These are phyloP conservation scores for Suillus hirtellus DNA, from an alignment of 768 basidiomycete genomes.

Conservation along the genomic window DNA sequence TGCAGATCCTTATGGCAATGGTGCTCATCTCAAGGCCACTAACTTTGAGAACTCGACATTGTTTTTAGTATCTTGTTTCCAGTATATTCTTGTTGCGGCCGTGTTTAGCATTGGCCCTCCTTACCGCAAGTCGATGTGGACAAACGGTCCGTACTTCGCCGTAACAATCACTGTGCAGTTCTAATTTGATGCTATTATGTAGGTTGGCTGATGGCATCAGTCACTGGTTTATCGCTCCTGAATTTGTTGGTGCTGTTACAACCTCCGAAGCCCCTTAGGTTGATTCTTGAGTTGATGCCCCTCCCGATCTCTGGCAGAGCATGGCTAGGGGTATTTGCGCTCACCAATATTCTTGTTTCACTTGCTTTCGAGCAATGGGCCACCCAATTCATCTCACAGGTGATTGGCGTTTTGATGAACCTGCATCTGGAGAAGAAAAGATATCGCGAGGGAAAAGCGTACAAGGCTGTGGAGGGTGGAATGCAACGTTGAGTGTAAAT, in stretches of 20 bases:
- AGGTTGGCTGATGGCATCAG: slow-evolving; percentile 84
- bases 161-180: slow-evolving; percentile 3
- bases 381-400: slow-evolving; percentile 52
- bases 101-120: slow-evolving; percentile 99
- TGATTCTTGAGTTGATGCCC: slow-evolving; percentile 74
- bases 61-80: slow-evolving; percentile 96
- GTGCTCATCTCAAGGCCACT: slow-evolving; percentile 73
- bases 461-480: slow-evolving; percentile 82
- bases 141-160: slow-evolving; percentile 67
- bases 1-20: slow-evolving; percentile 47
- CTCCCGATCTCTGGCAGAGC: slow-evolving; percentile 69
- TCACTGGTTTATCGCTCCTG: slow-evolving; percentile 67
- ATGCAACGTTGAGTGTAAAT: slow-evolving; percentile 39
- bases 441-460: slow-evolving; percentile 67
- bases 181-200: slow-evolving; percentile 7
- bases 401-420: slow-evolving; percentile 48
- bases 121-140: slow-evolving; percentile 92
- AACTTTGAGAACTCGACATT: slow-evolving; percentile 93
- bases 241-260: slow-evolving; percentile 75
- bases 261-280: slow-evolving; percentile 59
- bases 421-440: slow-evolving; percentile 47
- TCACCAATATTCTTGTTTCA: slow-evolving; percentile 70
- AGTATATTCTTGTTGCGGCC: slow-evolving; percentile 95
- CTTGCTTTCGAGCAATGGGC: slow-evolving; percentile 80
- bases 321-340: slow-evolving; percentile 65